Evolutionary conservation across 2,329 filamentous ascomycete genomes (phyloP).

Genomic region (Ceratocystis cubensis): DNA sequence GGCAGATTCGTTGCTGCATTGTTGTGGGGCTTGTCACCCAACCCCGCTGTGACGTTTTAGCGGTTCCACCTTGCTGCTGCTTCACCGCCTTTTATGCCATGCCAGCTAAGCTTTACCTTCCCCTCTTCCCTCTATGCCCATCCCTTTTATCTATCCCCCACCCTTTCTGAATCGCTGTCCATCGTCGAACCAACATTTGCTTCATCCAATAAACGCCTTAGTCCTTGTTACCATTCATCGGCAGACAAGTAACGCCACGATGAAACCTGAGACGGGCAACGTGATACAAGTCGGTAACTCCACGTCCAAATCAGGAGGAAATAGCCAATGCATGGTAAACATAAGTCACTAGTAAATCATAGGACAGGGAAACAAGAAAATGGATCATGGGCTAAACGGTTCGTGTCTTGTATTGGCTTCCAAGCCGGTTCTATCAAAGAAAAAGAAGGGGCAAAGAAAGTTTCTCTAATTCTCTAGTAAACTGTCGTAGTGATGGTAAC

Average conservation of each 20-base stretch:
- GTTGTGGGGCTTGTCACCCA: background rate
- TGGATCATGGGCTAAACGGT: background rate
- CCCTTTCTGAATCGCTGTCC: background rate
- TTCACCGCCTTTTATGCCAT: conserved; percentile 16
- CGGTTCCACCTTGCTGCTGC: background rate
- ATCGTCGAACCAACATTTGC: background rate
- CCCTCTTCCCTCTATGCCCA: no score
- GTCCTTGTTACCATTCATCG: background rate
- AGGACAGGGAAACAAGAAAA: background rate
- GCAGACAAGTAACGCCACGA: background rate
- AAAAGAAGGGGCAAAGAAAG: background rate
- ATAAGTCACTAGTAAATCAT: background rate
- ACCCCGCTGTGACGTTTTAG: conserved; percentile 17
- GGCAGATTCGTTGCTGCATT: background rate
- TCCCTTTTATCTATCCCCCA: no score
- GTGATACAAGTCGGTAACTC: background rate
- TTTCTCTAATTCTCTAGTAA: conserved; percentile 1
- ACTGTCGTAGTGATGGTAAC: conserved; percentile 4
- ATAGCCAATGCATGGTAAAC: background rate
- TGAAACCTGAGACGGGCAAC: conserved; percentile 2
- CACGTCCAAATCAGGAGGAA: background rate
- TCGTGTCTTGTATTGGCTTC: background rate
- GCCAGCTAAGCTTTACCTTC: background rate
- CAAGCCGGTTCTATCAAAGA: background rate
- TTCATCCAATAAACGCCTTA: background rate